Percentiles rank a stretch among this genome's conserved stretches.
These are phyloP conservation scores for Colletotrichum sp. DNA, from an alignment of 2,329 filamentous ascomycete species.

Conservation along the genomic window DNA sequence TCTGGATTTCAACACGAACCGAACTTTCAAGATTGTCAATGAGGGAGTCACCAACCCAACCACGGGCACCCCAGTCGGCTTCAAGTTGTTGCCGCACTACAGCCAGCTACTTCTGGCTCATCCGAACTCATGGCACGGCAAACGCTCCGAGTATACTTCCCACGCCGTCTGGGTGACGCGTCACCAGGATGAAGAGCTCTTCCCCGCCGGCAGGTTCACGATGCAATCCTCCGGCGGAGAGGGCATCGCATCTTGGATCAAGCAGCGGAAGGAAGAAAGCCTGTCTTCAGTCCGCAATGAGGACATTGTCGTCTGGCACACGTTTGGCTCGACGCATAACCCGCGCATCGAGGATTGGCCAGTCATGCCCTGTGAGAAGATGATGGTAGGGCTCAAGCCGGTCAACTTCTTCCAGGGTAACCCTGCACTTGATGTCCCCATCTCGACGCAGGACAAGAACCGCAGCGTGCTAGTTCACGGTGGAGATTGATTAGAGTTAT, in stretches of 20 bases:
- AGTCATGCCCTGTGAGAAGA: slow-evolving; percentile 68
- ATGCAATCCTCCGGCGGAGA: slow-evolving; percentile 52
- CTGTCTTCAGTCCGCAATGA: slow-evolving; percentile 47
- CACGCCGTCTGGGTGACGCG: slow-evolving; percentile 52
- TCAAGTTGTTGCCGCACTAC: slow-evolving; percentile 47
- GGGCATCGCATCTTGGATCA: slow-evolving; percentile 44
- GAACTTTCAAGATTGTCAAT: slow-evolving; percentile 54
- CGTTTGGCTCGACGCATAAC: slow-evolving; percentile 67
- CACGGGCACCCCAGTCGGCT: slow-evolving; percentile 48
- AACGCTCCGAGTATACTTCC: slow-evolving; percentile 45
- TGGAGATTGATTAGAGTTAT: background rate
- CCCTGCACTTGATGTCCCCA: slow-evolving; percentile 54
- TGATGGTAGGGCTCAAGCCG: slow-evolving; percentile 55
- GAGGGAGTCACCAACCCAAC: slow-evolving; percentile 44
- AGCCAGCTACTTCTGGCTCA: slow-evolving; percentile 52
- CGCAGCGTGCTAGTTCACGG: slow-evolving; percentile 32
- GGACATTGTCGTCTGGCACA: slow-evolving; percentile 63
- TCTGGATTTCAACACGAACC: slow-evolving; percentile 53
- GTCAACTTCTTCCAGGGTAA: slow-evolving; percentile 60
- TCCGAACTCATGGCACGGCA: slow-evolving; percentile 40
- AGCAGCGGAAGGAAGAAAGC: slow-evolving; percentile 40
- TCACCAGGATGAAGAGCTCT: slow-evolving; percentile 47
- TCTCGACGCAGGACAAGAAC: slow-evolving; percentile 38
- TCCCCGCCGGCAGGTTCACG: slow-evolving; percentile 45
- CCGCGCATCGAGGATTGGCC: slow-evolving; percentile 71